Conservation (phyloP, 441 rosid species). For the Bruguiera hainesii region DNA sequence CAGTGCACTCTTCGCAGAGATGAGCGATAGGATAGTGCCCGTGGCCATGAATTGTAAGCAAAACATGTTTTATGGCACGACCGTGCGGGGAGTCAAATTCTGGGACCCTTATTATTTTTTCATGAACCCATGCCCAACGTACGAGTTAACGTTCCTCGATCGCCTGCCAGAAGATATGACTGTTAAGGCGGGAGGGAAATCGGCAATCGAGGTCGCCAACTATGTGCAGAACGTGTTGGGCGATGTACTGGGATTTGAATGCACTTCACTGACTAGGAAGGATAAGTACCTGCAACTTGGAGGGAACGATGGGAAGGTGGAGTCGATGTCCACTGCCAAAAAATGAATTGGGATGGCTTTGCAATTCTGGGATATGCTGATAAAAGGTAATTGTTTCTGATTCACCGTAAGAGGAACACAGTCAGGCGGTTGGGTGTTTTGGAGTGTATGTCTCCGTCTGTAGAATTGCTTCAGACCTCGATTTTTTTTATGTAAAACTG, state of each 20-base stretch:
- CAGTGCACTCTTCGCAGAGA: constrained; percentile 92
- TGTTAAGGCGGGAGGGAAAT: constrained; percentile 76
- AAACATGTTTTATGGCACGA: constrained; percentile 82
- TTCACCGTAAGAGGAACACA: too few relatives aligned
- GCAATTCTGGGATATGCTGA: too few relatives aligned
- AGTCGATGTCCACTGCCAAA: constrained; percentile 59
- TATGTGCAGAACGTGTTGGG: constrained; percentile 86
- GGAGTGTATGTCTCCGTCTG: too few relatives aligned
- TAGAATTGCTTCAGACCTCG: too few relatives aligned
- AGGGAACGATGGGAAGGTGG: constrained; percentile 94
- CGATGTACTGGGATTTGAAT: constrained; percentile 68
- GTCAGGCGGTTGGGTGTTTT: too few relatives aligned
- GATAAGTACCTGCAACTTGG: constrained; percentile 91
- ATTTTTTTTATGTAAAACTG: too few relatives aligned
- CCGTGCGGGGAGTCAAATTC: constrained; percentile 89
- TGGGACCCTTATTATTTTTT: constrained; percentile 97
- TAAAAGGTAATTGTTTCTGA: too few relatives aligned
- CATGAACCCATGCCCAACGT: constrained; percentile 93
- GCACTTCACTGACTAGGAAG: constrained; percentile 81
- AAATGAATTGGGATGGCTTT: constrained; percentile 23
- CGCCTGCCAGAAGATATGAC: constrained; percentile 84
- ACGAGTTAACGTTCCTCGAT: constrained; percentile 83
- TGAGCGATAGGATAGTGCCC: constrained; percentile 94
- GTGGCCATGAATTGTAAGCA: constrained; percentile 91
- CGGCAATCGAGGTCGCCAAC: constrained; percentile 89